These are phyloP conservation scores for Cladophialophora psammophila DNA, from an alignment of 2,329 filamentous ascomycete species.

Conservation along the genomic window DNA sequence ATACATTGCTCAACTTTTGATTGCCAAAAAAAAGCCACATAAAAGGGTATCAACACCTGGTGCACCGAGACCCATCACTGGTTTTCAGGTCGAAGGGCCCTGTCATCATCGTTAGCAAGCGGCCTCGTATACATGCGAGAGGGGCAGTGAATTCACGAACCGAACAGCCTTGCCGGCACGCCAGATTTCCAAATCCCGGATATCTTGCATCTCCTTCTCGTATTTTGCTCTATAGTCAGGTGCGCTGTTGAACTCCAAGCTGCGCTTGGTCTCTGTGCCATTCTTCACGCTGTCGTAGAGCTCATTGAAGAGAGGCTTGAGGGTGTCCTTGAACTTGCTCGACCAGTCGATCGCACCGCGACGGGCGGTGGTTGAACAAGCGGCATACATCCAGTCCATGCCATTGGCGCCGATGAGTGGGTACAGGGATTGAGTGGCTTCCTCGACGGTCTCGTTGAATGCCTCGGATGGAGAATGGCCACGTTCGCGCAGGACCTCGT, in stretches of 20 bases:
- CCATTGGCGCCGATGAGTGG: slow-evolving; percentile 95
- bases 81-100: slow-evolving; percentile 84
- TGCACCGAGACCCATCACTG: slow-evolving; percentile 50
- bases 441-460: slow-evolving; percentile 99
- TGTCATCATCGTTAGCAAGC: slow-evolving; percentile 47
- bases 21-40: slow-evolving; percentile 25
- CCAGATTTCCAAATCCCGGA: slow-evolving; percentile 98
- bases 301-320: slow-evolving; percentile 98
- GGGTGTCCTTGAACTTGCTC: slow-evolving; percentile 92
- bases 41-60: slow-evolving; percentile 18
- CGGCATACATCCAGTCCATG: slow-evolving; percentile 99
- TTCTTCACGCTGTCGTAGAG: slow-evolving; percentile 93
- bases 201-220: slow-evolving; percentile 98
- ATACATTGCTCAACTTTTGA: slow-evolving; percentile 31
- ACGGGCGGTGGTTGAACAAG: slow-evolving; percentile 97
- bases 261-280: slow-evolving; percentile 93
- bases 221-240: slow-evolving; percentile 96
- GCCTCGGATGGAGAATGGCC: slow-evolving; percentile 97
- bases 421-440: slow-evolving; percentile 98
- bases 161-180: slow-evolving; percentile 96
- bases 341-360: slow-evolving; percentile 99
- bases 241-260: slow-evolving; percentile 96
- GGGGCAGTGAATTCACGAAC: slow-evolving; percentile 53
- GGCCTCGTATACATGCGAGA: slow-evolving; percentile 15
- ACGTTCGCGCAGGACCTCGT: slow-evolving; percentile 98